A percentile compares a stretch with the other conserved stretches of the same genome.
Conservation (phyloP, 371 early-diverging fungal genomes). For the Synchytrium microbalum region DNA sequence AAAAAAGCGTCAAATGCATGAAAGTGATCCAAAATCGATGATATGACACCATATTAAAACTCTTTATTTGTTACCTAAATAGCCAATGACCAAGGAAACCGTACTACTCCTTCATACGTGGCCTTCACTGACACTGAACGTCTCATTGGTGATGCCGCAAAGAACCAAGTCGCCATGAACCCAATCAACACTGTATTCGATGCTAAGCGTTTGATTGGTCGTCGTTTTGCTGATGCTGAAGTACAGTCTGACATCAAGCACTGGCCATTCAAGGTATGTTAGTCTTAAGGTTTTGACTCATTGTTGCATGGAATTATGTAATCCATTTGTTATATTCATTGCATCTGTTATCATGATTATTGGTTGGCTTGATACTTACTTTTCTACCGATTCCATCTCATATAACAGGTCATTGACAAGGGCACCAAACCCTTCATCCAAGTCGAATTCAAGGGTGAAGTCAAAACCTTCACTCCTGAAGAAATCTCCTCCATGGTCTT, state of each 20-base stretch:
- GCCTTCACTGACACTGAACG: slow-evolving; percentile 88
- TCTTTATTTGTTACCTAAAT: too few species aligned
- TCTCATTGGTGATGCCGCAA: slow-evolving; percentile 91
- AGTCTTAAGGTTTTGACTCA: not conserved
- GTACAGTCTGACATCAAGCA: slow-evolving; percentile 91
- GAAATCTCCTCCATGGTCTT: slow-evolving; percentile 96
- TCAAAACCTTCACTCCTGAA: slow-evolving; percentile 86
- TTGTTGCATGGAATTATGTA: not conserved
- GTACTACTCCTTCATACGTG: slow-evolving; percentile 94
- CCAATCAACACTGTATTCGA: slow-evolving; percentile 74
- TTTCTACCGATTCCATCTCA: not conserved
- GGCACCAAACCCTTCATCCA: slow-evolving; percentile 64
- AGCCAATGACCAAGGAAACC: slow-evolving; percentile 96
- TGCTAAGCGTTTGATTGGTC: slow-evolving; percentile 96
- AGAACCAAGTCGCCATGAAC: slow-evolving; percentile 88
- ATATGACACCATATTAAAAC: too few species aligned
- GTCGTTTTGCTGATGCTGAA: slow-evolving; percentile 80
- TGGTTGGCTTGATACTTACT: not conserved
- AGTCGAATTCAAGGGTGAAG: slow-evolving; percentile 57
- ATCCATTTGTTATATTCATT: not conserved
- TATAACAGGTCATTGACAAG: slow-evolving; percentile 73
- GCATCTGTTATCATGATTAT: not conserved
- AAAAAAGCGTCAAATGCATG: too few species aligned
- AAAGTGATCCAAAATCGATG: too few species aligned
- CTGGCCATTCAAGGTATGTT: slow-evolving; percentile 56